Conservation (phyloP, 164 flowering plant species). For the Malania oleifera region DNA sequence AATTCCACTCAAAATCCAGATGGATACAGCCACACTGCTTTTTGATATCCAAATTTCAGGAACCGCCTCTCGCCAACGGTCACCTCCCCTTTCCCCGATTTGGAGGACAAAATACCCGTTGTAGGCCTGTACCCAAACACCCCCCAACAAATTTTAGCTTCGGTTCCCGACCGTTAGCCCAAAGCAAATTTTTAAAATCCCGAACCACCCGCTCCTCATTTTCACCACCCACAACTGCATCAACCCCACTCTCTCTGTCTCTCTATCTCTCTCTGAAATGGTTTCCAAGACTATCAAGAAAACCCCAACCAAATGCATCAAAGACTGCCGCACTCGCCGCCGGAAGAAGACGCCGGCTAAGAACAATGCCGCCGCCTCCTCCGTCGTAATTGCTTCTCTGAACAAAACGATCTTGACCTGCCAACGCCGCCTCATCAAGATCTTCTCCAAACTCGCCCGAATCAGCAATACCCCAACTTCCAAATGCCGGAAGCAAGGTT, state of each 20-base stretch:
- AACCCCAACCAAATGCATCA: constrained; percentile 52
- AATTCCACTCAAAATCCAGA: too few species aligned
- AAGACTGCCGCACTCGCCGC: constrained; percentile 28
- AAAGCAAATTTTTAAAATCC: constrained; percentile 32
- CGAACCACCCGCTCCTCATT: constrained; percentile 5
- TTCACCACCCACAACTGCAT: background rate
- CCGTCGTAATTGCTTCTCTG: constrained; percentile 47
- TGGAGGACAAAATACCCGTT: background rate
- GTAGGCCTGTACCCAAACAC: too few species aligned
- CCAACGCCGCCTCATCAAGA: constrained; percentile 56
- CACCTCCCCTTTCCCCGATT: background rate
- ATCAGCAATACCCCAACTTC: constrained; percentile 47
- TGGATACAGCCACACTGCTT: too few species aligned
- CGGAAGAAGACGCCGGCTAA: constrained; percentile 37
- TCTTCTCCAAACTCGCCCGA: constrained; percentile 52
- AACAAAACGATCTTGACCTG: constrained; percentile 57
- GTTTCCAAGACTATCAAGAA: constrained; percentile 53
- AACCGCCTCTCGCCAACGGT: too few species aligned
- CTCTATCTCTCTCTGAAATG: constrained; percentile 32
- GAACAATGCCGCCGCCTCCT: constrained; percentile 29
- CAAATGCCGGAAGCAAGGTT: constrained; percentile 30
- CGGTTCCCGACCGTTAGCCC: constrained; percentile 38
- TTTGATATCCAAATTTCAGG: too few species aligned
- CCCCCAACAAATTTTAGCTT: constrained; percentile 1
- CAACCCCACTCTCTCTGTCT: background rate